A percentile compares a stretch with the other conserved stretches of the same genome.
phyloP scores from a whole-genome alignment of 108 stramenopile species.

The Pelagomonas calceolata region DNA sequence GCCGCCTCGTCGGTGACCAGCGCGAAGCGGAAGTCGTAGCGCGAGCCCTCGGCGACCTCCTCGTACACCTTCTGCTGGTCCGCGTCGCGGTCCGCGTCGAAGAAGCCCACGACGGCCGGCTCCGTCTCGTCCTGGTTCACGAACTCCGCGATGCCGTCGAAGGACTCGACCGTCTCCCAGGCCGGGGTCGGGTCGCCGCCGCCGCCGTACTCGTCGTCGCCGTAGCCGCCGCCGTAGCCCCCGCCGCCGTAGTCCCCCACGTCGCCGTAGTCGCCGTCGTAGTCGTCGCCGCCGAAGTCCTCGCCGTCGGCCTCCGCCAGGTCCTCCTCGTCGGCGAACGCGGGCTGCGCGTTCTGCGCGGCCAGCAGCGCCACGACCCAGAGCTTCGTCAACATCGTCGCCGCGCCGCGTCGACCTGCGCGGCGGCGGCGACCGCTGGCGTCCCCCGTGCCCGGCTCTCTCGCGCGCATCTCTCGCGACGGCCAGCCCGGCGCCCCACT shows the following conservation, averaged over 20 bases:
- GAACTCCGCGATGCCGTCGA: background rate
- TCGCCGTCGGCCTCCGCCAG: too few relatives aligned
- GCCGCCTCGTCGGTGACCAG: slow-evolving; percentile 14
- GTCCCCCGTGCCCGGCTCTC: too few relatives aligned
- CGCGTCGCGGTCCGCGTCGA: slow-evolving; percentile 18
- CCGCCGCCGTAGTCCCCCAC: background rate
- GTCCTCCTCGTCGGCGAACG: too few relatives aligned
- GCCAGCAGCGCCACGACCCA: too few relatives aligned
- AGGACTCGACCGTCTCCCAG: background rate
- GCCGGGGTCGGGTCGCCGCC: background rate
- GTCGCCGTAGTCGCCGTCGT: too few relatives aligned
- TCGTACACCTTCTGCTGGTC: slow-evolving; percentile 35
- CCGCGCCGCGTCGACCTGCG: too few relatives aligned
- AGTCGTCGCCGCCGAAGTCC: too few relatives aligned
- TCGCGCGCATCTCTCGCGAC: too few relatives aligned
- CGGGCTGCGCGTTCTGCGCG: too few relatives aligned
- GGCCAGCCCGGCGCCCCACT: too few relatives aligned
- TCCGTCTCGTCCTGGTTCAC: background rate
- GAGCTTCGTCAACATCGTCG: too few relatives aligned
- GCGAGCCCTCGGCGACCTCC: slow-evolving; percentile 18
- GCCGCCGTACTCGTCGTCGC: background rate
- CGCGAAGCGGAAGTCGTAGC: slow-evolving; percentile 33
- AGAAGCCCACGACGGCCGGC: slow-evolving; percentile 16
- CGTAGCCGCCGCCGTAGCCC: background rate
- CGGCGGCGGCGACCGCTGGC: too few relatives aligned